These are phyloP conservation scores for Fusarium zealandicum DNA, from an alignment of 2,329 filamentous ascomycete species.

Conservation along the genomic window DNA sequence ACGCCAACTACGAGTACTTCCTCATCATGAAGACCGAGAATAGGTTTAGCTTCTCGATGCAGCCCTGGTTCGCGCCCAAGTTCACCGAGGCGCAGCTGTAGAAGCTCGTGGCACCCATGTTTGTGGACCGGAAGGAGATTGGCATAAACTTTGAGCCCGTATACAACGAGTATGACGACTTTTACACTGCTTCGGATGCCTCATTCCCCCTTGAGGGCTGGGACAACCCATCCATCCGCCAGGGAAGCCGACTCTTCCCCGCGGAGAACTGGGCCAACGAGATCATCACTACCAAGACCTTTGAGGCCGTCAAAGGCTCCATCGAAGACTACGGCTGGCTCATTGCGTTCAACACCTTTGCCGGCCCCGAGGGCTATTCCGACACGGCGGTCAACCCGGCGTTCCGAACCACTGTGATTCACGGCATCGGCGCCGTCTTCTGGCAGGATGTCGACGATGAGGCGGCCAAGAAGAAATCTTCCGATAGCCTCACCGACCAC, in stretches of 20 bases:
- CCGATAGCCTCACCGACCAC: conserved; percentile 16
- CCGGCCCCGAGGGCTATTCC: conserved; percentile 18
- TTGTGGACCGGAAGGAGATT: conserved; percentile 42
- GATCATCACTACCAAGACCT: conserved; percentile 10
- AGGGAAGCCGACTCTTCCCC: conserved; percentile 34
- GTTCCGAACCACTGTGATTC: conserved; percentile 21
- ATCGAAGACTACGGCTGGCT: conserved; percentile 25
- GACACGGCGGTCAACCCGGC: conserved; percentile 23
- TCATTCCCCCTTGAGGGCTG: conserved; percentile 37
- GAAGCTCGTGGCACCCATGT: conserved; percentile 47
- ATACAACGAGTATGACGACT: conserved; percentile 37
- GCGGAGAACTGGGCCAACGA: conserved; percentile 22
- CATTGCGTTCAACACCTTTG: conserved; percentile 25
- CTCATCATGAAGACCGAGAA: conserved; percentile 34
- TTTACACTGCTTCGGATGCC: conserved; percentile 38
- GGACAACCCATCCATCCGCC: conserved; percentile 39
- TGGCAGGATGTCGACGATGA: conserved; percentile 16
- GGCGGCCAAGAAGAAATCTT: conserved; percentile 16
- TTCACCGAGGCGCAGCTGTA: conserved; percentile 10
- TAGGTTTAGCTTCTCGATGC: conserved; percentile 45
- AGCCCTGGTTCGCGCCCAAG: conserved; percentile 40
- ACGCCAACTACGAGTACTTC: conserved; percentile 40
- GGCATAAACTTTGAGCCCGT: conserved; percentile 40
- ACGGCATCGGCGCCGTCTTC: conserved; percentile 19
- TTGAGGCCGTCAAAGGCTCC: conserved; percentile 20